A percentile compares a stretch with the other conserved stretches of the same genome.
phyloP scores from a whole-genome alignment of 2,329 filamentous ascomycete genomes.

The Aspergillus cejpii region DNA sequence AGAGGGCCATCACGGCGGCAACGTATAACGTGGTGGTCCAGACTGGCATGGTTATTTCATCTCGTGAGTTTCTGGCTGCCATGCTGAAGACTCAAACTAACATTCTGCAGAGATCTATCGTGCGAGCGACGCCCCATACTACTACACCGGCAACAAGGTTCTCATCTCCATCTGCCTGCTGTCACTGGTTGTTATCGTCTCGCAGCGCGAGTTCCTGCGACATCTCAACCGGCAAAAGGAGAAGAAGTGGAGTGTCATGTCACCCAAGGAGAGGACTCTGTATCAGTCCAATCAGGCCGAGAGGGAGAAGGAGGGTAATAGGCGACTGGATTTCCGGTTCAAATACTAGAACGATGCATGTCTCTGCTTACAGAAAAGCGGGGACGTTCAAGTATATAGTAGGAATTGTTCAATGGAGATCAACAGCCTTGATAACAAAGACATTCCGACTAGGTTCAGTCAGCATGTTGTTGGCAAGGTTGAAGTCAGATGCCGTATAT shows the following conservation, averaged over 20 bases:
- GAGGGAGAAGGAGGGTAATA: conserved; percentile 46
- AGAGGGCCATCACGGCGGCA: conserved; percentile 25
- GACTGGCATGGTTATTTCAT: conserved; percentile 24
- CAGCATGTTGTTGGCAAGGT: too few relatives aligned
- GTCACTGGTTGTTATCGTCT: conserved; percentile 43
- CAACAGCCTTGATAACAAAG: conserved; percentile 8
- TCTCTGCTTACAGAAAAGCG: too few relatives aligned
- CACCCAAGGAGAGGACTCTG: conserved; percentile 38
- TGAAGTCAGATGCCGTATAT: too few relatives aligned
- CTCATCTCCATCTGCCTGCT: conserved; percentile 48
- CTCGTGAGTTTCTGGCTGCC: conserved; percentile 16
- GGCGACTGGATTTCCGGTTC: conserved; percentile 49
- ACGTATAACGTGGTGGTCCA: conserved; percentile 35
- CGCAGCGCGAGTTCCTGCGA: conserved; percentile 43
- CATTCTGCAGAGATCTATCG: conserved; percentile 44
- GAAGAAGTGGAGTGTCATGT: conserved; percentile 44
- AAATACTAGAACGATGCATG: conserved; percentile 38
- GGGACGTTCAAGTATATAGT: too few relatives aligned
- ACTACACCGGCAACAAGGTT: conserved; percentile 50
- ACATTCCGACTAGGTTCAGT: conserved; percentile 6
- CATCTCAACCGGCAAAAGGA: conserved; percentile 47
- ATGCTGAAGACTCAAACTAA: not conserved
- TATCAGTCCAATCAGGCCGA: conserved; percentile 45
- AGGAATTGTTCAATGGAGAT: conserved; percentile 9
- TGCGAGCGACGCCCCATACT: conserved; percentile 46